These are phyloP conservation scores for Lentinula sp. DNA, from an alignment of 768 basidiomycete genomes.

Conservation along the genomic window DNA sequence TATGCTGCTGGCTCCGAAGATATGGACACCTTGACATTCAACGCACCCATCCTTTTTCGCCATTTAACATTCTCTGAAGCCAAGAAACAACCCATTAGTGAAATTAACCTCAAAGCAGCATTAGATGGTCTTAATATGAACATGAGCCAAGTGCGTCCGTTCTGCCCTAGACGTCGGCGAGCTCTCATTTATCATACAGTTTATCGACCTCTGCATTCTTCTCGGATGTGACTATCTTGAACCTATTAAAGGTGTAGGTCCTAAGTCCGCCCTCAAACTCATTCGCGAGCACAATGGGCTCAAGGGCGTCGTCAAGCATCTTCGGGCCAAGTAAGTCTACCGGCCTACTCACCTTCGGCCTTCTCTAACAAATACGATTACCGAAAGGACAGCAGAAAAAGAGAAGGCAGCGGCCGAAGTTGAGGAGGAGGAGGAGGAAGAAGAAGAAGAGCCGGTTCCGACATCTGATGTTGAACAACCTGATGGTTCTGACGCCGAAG, in stretches of 20 bases:
- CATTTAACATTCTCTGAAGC: slow-evolving; percentile 98
- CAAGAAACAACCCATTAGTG: slow-evolving; percentile 92
- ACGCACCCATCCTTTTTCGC: slow-evolving; percentile 84
- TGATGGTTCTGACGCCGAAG: slow-evolving; percentile 22
- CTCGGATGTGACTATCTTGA: slow-evolving; percentile 98
- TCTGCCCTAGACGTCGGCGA: neutral
- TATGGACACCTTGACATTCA: slow-evolving; percentile 99
- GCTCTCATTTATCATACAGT: slow-evolving; percentile 41
- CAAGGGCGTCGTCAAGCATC: slow-evolving; percentile 65
- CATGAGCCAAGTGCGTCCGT: slow-evolving; percentile 69
- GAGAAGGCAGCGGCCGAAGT: slow-evolving; percentile 16
- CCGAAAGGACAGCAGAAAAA: slow-evolving; percentile 29
- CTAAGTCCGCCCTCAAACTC: slow-evolving; percentile 91
- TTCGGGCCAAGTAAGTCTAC: slow-evolving; percentile 63
- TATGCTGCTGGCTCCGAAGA: slow-evolving; percentile 98
- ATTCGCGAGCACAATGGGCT: slow-evolving; percentile 77
- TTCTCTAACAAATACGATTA: neutral
- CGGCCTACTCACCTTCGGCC: neutral
- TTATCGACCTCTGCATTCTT: slow-evolving; percentile 93
- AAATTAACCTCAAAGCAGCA: slow-evolving; percentile 78
- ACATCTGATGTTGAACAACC: slow-evolving; percentile 41
- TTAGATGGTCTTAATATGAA: slow-evolving; percentile 87
- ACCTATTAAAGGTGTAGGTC: slow-evolving; percentile 95
- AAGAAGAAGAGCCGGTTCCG: slow-evolving; percentile 32
- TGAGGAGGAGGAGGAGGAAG: slow-evolving; percentile 18